phyloP scores from a whole-genome alignment of 257 asterid species.

The Gentiana dahurica region DNA sequence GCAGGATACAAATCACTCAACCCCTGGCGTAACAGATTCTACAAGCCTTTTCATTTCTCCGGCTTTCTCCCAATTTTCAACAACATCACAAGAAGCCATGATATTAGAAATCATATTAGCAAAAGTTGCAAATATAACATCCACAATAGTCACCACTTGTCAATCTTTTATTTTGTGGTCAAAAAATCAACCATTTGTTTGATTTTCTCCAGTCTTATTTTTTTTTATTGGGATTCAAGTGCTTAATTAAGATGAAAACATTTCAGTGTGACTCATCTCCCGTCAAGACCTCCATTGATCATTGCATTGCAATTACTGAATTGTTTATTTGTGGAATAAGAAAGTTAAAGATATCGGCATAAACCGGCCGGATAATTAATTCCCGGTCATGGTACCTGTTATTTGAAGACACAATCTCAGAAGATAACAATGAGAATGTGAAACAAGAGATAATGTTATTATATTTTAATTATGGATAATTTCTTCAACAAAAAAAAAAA shows the following conservation, averaged over 20 bases:
- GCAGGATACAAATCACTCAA: slow-evolving; percentile 1
- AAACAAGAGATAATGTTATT: too few relatives aligned
- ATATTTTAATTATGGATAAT: too few relatives aligned
- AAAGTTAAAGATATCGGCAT: too few relatives aligned
- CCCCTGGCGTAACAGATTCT: neutral
- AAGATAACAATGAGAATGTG: too few relatives aligned
- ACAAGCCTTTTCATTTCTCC: neutral
- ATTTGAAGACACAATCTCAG: too few relatives aligned
- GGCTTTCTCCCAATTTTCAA: neutral
- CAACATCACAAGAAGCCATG: slow-evolving; percentile 2
- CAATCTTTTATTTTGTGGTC: slow-evolving; percentile 1
- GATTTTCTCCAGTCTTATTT: neutral
- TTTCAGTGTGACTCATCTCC: neutral
- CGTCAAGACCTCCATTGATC: too few relatives aligned
- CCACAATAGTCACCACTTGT: neutral
- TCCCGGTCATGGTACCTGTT: too few relatives aligned
- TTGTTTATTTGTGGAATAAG: too few relatives aligned
- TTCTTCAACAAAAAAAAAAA: too few relatives aligned
- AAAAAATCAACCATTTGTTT: slow-evolving; percentile 1
- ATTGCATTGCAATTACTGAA: too few relatives aligned
- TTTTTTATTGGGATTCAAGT: neutral
- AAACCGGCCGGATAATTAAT: too few relatives aligned
- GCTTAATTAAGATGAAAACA: slow-evolving; percentile 5
- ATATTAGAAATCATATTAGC: neutral
- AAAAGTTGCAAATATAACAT: neutral